Conservation (phyloP, 768 basidiomycete genomes). For the Pleurotus platypus region DNA sequence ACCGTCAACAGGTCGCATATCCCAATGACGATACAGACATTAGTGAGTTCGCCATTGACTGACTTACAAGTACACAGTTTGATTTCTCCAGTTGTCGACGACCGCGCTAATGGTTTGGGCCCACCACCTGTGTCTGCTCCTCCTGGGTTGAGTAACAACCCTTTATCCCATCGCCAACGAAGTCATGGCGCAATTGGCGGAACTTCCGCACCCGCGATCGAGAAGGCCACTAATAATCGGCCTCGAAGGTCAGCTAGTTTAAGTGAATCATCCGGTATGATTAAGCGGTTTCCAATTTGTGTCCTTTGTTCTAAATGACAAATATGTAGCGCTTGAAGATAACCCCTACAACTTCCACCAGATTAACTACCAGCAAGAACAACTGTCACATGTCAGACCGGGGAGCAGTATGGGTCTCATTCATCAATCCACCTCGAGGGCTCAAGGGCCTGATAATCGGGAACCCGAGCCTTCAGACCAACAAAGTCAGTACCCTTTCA, state of each 20-base stretch:
- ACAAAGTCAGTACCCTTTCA: conserved; percentile 26
- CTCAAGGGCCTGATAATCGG: conserved; percentile 24
- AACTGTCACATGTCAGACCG: conserved; percentile 27
- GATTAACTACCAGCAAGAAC: conserved; percentile 14
- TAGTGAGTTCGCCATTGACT: conserved; percentile 21
- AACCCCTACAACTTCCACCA: conserved; percentile 14
- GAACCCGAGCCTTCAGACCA: conserved; percentile 39
- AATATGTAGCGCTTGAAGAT: conserved; percentile 9
- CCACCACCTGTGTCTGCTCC: neutral
- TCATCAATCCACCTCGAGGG: conserved; percentile 10
- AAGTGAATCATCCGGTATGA: conserved; percentile 54
- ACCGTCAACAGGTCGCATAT: conserved; percentile 19
- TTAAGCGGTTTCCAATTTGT: conserved; percentile 10
- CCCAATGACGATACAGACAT: conserved; percentile 32
- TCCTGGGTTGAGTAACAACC: conserved; percentile 8
- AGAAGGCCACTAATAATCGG: conserved; percentile 44
- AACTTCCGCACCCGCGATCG: conserved; percentile 19
- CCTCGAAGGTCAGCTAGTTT: conserved; percentile 76
- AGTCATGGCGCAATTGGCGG: conserved; percentile 25
- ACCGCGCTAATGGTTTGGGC: neutral
- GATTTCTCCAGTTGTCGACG: conserved; percentile 2
- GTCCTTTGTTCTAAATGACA: neutral
- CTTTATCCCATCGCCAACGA: conserved; percentile 20
- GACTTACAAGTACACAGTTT: neutral
- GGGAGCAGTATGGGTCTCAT: conserved; percentile 37